Percentiles rank a stretch among this genome's conserved stretches.
Conservation (phyloP, 2,329 filamentous ascomycete species). For the Aspergillus terreus region DNA sequence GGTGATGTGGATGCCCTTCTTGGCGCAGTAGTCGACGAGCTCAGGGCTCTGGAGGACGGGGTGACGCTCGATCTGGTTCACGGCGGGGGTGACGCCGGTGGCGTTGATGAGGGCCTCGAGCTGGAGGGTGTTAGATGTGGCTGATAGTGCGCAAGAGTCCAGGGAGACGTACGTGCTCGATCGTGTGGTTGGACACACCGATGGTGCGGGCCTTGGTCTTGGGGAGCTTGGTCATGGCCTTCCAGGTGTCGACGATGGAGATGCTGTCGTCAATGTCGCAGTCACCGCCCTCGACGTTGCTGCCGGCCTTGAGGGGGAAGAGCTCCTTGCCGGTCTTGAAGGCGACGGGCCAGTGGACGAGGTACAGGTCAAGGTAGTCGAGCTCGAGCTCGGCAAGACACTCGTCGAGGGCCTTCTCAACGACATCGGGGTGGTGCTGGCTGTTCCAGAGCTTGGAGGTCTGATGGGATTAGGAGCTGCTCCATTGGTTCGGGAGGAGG, state of each 20-base stretch:
- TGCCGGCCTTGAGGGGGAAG: constrained; percentile 44
- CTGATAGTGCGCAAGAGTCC: not conserved
- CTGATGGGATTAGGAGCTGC: constrained; percentile 12
- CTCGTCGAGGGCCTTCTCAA: constrained; percentile 49
- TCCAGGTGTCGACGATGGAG: constrained; percentile 43
- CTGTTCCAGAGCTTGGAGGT: constrained; percentile 62
- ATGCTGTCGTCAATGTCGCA: constrained; percentile 44
- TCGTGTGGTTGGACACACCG: constrained; percentile 42
- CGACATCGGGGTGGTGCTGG: constrained; percentile 48
- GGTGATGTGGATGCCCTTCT: constrained; percentile 58
- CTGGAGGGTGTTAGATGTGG: constrained; percentile 14
- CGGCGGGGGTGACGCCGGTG: constrained; percentile 56
- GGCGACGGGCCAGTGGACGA: constrained; percentile 47
- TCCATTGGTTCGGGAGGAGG: not conserved
- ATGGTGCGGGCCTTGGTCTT: constrained; percentile 41
- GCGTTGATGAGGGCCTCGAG: constrained; percentile 55
- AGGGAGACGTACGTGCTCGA: constrained; percentile 27
- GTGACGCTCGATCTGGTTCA: constrained; percentile 68
- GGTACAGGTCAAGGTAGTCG: constrained; percentile 51
- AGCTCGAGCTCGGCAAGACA: constrained; percentile 51
- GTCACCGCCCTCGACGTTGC: constrained; percentile 35
- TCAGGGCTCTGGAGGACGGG: constrained; percentile 62
- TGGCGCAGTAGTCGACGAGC: constrained; percentile 54
- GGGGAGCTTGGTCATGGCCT: constrained; percentile 42
- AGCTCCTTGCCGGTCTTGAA: constrained; percentile 38